A percentile compares a stretch with the other conserved stretches of the same genome.
phyloP scores from a whole-genome alignment of 805 yeast genomes.

The Dipodascus albidus region DNA sequence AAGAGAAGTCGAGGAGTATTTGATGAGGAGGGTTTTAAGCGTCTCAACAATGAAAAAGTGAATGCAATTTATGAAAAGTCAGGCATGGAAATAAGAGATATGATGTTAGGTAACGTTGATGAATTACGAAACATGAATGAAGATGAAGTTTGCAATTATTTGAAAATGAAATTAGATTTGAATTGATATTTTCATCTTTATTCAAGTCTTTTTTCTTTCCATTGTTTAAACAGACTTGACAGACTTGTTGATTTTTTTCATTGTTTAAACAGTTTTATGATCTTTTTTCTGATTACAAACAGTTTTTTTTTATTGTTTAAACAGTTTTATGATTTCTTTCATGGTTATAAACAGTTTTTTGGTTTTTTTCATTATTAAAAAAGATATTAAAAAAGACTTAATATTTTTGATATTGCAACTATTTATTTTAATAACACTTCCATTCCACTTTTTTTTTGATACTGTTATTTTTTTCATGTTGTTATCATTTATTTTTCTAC shows the following conservation, averaged over 20 bases:
- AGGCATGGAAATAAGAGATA: not conserved
- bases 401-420: no score
- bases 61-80: not conserved
- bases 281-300: no score
- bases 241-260: no score
- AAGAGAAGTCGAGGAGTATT: not conserved
- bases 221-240: no score
- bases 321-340: no score
- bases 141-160: not conserved
- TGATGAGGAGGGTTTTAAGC: not conserved
- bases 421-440: not conserved
- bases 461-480: no score
- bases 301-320: no score
- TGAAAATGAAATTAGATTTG: not conserved
- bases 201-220: no score
- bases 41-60: not conserved
- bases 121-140: conserved; percentile 2
- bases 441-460: not conserved
- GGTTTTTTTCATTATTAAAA: no score
- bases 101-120: not conserved
- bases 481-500: not conserved
- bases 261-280: no score
- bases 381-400: no score
- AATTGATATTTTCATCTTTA: not conserved
- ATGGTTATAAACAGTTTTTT: no score